Evolutionary conservation across 495 filamentous ascomycete species (phyloP).

Genomic region (Penicillium angulare): DNA sequence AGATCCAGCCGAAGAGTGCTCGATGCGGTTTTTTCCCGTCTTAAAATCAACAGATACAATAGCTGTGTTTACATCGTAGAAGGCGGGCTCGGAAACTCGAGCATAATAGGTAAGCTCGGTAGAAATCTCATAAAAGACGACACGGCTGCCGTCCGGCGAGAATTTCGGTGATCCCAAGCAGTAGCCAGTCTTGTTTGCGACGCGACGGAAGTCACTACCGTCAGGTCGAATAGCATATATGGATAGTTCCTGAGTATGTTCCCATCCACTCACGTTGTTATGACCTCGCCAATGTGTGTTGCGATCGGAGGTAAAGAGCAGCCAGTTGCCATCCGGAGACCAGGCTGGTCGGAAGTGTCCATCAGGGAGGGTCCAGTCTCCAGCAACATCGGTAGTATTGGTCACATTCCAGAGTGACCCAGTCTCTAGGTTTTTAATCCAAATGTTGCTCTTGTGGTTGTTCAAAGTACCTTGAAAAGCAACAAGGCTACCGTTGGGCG

Average conservation of each 20-base stretch:
- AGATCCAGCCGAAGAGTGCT: background rate
- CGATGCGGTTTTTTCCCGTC: constrained; percentile 1
- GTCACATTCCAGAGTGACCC: constrained; percentile 7
- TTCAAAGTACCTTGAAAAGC: constrained; percentile 6
- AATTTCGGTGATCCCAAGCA: constrained; percentile 11
- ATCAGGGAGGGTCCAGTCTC: background rate
- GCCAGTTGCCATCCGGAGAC: constrained; percentile 20
- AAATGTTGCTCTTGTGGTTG: constrained; percentile 12
- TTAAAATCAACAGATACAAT: constrained; percentile 8
- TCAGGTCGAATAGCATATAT: constrained; percentile 8
- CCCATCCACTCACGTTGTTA: constrained; percentile 10
- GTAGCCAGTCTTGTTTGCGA: constrained; percentile 4
- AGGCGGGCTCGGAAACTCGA: background rate
- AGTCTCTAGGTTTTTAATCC: constrained; percentile 11
- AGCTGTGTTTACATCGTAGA: background rate
- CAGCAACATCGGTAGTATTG: constrained; percentile 1
- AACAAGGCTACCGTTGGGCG: constrained; percentile 7
- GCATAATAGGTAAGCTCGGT: constrained; percentile 2
- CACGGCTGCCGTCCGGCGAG: constrained; percentile 10
- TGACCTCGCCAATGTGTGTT: constrained; percentile 13
- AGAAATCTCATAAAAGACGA: constrained; percentile 10
- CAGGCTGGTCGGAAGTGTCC: constrained; percentile 23
- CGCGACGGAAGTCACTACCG: constrained; percentile 3
- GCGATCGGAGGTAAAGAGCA: constrained; percentile 13
- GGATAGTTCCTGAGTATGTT: constrained; percentile 10